Evolutionary conservation across 495 filamentous ascomycete species (phyloP), one percentile per base, ranked within the genome.

Genomic region (Aspergillus asperescens): DNA sequence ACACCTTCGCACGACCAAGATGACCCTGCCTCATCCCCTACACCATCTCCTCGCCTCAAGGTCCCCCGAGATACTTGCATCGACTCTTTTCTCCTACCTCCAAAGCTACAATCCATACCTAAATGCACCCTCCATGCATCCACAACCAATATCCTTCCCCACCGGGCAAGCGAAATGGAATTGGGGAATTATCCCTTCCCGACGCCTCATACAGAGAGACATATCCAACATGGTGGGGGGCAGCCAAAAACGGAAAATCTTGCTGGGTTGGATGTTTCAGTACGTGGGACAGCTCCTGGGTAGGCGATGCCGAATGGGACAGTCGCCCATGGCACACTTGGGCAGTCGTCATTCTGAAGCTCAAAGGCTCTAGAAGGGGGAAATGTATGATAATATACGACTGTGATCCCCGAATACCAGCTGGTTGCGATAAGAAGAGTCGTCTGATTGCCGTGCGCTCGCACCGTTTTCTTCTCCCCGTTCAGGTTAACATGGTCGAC

Each of bases 351-450:
- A 18, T 32, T 2, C 4, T 46, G 4, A 18, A 18, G n/a, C 1
- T n/a, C 3, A 3, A 31, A 32, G 16, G 15, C 7, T n/a, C n/a
- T n/a, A 25, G 43, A 7, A 12, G 13, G 19, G 43, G 27, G n/a
- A 46, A 32, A 13, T 22, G 28, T 46, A 46, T 46, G 22, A 32
- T 46, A 7, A 46, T 46, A 18, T 46, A 24, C 22, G 43, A 46
- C 15, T 46, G 43, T 46, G 43, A 46, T 32, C 43, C 43, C 3
- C 24, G 43, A 16, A n/a, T n/a, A n/a, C n/a, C n/a, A n/a, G n/a
- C n/a, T n/a, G n/a, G n/a, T n/a, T n/a, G n/a, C n/a, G n/a, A n/a
- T n/a, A n/a, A n/a, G n/a, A n/a, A n/a, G n/a, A n/a, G n/a, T n/a
- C n/a, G n/a, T n/a, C n/a, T n/a, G n/a, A n/a, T n/a, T n/a, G n/a